A percentile compares a stretch with the other conserved stretches of the same genome.
phyloP scores from a whole-genome alignment of 345 rosid genomes.

The Lumnitzera racemosa region DNA sequence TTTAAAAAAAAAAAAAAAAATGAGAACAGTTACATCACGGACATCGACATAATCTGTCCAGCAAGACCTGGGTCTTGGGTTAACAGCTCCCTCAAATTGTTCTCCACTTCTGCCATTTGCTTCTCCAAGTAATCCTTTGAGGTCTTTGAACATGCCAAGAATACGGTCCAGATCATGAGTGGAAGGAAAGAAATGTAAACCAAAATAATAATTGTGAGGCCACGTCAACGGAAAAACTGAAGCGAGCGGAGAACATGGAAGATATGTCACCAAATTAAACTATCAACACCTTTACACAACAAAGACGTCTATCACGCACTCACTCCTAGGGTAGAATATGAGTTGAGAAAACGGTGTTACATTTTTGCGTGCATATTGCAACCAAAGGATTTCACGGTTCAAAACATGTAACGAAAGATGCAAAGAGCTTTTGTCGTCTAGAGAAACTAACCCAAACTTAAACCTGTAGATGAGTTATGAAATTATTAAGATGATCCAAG shows the following conservation, averaged over 20 bases:
- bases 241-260: neutral
- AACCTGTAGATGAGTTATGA: neutral
- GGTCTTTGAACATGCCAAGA: constrained; percentile 32
- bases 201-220: neutral
- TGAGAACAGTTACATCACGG: too few species aligned
- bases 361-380: too few species aligned
- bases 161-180: neutral
- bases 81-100: constrained; percentile 78
- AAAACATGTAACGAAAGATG: too few species aligned
- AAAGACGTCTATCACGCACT: too few species aligned
- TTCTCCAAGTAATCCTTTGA: constrained; percentile 92
- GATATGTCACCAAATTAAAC: too few species aligned
- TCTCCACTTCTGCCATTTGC: constrained; percentile 78
- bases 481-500: neutral
- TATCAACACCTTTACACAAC: too few species aligned
- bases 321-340: too few species aligned
- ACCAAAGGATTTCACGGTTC: too few species aligned
- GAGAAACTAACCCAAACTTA: neutral
- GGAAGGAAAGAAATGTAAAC: neutral
- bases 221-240: neutral
- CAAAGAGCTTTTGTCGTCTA: too few species aligned
- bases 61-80: constrained; percentile 92
- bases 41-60: constrained; percentile 82
- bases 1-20: too few species aligned
- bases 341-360: too few species aligned